Evolutionary conservation across 129 eudicot species (phyloP).

Genomic region (Artemisia annua): DNA sequence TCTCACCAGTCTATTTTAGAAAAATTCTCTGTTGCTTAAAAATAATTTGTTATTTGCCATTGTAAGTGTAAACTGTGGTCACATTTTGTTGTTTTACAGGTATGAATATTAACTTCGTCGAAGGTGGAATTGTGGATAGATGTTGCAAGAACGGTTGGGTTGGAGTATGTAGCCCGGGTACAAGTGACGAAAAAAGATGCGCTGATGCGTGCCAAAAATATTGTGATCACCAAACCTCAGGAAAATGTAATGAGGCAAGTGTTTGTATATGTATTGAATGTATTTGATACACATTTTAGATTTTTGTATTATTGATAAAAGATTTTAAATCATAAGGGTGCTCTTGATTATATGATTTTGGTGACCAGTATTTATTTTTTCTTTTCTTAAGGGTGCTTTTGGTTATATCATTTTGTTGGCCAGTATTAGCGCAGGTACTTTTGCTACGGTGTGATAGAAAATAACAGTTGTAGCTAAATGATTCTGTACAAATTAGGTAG

Average conservation of each 20-base stretch:
- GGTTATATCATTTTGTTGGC: too few species aligned
- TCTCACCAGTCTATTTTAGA: background rate
- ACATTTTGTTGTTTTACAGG: background rate
- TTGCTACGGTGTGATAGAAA: too few species aligned
- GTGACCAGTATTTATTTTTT: too few species aligned
- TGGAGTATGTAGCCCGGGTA: conserved; percentile 2
- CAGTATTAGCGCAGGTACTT: too few species aligned
- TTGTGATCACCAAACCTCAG: background rate
- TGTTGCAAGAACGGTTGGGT: background rate
- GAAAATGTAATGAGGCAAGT: conserved; percentile 3
- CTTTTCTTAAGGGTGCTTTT: too few species aligned
- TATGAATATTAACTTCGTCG: background rate
- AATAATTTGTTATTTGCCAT: background rate
- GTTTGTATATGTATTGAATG: background rate
- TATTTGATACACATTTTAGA: background rate
- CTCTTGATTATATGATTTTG: too few species aligned
- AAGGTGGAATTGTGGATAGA: background rate
- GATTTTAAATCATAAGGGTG: too few species aligned
- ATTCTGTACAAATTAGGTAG: too few species aligned
- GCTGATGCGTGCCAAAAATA: background rate
- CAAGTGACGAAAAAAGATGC: background rate
- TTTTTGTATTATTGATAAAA: background rate
- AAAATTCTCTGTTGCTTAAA: background rate
- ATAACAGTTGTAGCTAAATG: too few species aligned
- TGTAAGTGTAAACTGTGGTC: background rate